Base-by-base conservation (phyloP, 2,329 filamentous ascomycete species). In the Talaromyces amestolkiae region DNA sequence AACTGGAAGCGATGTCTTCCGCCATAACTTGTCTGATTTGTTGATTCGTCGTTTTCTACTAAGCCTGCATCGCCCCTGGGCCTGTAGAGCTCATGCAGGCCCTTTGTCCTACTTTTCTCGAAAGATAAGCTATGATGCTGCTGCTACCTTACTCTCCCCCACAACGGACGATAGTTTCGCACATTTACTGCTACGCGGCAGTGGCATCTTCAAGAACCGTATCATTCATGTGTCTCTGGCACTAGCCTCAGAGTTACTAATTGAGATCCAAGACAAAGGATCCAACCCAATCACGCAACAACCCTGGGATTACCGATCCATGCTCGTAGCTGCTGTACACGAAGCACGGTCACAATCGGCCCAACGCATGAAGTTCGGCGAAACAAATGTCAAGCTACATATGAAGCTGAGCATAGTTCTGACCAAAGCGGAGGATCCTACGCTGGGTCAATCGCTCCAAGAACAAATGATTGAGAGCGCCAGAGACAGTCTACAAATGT, bases 1-100 rank as follows among this genome's bases (percentile, higher is more conserved):
- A 58, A 17, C 8, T 2, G 37, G n/a, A 43, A 37, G 56, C 7
- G 13, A 43, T 22, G 37, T 65, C 6, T 65, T 65, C 47, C 37
- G 31, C 1, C 58, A 37, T 22, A 65, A 65, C 19, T 22, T 61
- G 17, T 47, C 58, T 2, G 63, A 65, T 53, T 58, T 65, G n/a
- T 47, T 65, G 10, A 49, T 65, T 54, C 63, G 58, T 17, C 63
- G 58, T 47, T 65, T 61, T 31, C n/a, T 65, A 13, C 63, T 65
- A 15, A 60, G 56, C 19, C 33, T 61, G n/a, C 63, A 65, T 8
- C 63, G 62, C 11, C 56, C 56, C n/a, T 58, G 56, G 56, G 56
- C 56, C 24, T 54, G 58, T 39, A 41, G 15, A 19, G 35, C 27
- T 22, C 47, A 59, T n/a, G 22, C 17, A 37, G 22, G 58, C n/a